phyloP scores from a whole-genome alignment of 2,329 filamentous ascomycete genomes.

The Rhexocercosporidium sp. region DNA sequence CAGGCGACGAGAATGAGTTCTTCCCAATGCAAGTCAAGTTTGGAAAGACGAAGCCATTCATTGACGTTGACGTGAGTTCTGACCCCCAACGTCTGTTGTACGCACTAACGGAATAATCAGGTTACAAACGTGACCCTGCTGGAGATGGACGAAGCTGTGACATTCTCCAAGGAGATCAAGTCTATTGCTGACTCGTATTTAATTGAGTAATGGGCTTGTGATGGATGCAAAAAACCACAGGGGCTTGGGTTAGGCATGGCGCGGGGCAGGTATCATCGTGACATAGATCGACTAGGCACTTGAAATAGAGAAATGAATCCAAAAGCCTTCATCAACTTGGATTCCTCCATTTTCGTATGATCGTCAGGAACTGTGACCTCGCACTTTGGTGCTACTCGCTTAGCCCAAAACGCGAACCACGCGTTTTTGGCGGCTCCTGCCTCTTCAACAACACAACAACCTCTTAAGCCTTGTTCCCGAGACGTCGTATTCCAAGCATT shows the following conservation, averaged over 20 bases:
- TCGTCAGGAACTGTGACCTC: not conserved
- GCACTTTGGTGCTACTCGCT: slow-evolving; percentile 1
- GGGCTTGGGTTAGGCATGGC: slow-evolving; percentile 34
- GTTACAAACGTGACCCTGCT: slow-evolving; percentile 72
- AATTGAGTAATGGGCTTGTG: slow-evolving; percentile 62
- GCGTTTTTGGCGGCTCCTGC: slow-evolving; percentile 10
- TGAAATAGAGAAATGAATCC: slow-evolving; percentile 24
- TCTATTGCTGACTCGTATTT: slow-evolving; percentile 77
- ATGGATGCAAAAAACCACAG: slow-evolving; percentile 32
- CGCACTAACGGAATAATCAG: slow-evolving; percentile 45
- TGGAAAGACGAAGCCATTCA: slow-evolving; percentile 81
- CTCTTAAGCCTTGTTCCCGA: no score
- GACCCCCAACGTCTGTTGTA: not conserved
- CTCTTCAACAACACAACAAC: not conserved
- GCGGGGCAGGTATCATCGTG: slow-evolving; percentile 21
- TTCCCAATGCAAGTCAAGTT: slow-evolving; percentile 97
- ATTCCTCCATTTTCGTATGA: not conserved
- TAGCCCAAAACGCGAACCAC: slow-evolving; percentile 14
- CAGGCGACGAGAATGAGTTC: slow-evolving; percentile 88
- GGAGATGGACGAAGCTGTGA: slow-evolving; percentile 78
- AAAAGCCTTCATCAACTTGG: not conserved
- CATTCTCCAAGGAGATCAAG: slow-evolving; percentile 82
- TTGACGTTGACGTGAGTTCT: slow-evolving; percentile 87
- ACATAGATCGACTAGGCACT: slow-evolving; percentile 1
- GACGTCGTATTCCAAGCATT: not conserved